Conservation (phyloP, 129 eudicot genomes). For the Oenanthe sinensis region DNA sequence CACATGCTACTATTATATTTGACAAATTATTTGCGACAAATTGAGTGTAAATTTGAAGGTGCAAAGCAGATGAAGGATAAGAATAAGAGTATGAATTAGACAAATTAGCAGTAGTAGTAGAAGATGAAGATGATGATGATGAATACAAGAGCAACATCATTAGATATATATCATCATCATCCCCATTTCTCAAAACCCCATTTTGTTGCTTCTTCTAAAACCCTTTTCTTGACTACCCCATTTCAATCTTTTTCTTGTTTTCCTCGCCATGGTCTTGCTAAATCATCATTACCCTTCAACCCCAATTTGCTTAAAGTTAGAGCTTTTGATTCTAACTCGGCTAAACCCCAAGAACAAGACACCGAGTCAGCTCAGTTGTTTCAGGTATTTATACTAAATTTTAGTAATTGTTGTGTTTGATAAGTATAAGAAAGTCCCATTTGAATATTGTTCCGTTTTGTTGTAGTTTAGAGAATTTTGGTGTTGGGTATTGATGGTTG, state of each 20-base stretch:
- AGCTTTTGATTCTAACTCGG: slow-evolving; percentile 27
- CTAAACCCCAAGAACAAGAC: slow-evolving; percentile 22
- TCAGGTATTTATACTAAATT: slow-evolving; percentile 17
- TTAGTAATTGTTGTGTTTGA: background rate
- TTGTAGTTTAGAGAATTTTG: background rate
- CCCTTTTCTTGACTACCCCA: slow-evolving; percentile 24
- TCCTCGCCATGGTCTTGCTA: slow-evolving; percentile 20
- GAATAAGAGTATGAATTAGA: background rate
- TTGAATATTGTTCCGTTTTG: background rate
- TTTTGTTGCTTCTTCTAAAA: slow-evolving; percentile 19
- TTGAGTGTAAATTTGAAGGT: background rate
- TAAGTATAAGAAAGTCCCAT: background rate
- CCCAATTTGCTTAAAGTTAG: slow-evolving; percentile 23
- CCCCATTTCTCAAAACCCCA: slow-evolving; percentile 13
- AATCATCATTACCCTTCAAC: slow-evolving; percentile 12
- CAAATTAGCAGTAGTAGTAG: background rate
- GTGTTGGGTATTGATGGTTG: background rate
- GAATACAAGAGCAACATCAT: background rate
- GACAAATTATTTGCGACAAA: background rate
- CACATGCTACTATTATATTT: no score
- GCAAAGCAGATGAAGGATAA: background rate
- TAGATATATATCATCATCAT: background rate
- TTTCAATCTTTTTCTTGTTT: slow-evolving; percentile 15
- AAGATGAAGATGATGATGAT: background rate
- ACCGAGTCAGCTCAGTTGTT: slow-evolving; percentile 37